A percentile compares a stretch with the other conserved stretches of the same genome.
Conservation (phyloP, 306 rosid species). For the apple (Malus domestica) region ASM211411v1 NC_041798.1:25807001-25807500, state of each 20-base stretch:
- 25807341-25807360: slow-evolving; percentile 16
- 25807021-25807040: too few species aligned
- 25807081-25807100: too few species aligned
- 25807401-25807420: slow-evolving; percentile 35
- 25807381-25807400: neutral
- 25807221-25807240: neutral
- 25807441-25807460: slow-evolving; percentile 54
- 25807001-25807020: too few species aligned
- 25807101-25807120: too few species aligned
- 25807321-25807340: neutral
- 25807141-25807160: too few species aligned
- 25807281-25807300: slow-evolving; percentile 13
- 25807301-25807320: neutral
- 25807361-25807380: slow-evolving; percentile 2
- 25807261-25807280: neutral
- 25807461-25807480: neutral
- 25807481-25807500: neutral
- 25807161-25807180: too few species aligned
- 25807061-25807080: too few species aligned
- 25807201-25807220: neutral
- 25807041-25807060: too few species aligned
- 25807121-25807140: too few species aligned
- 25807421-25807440: slow-evolving; percentile 86
- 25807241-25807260: neutral
- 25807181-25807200: too few species aligned